Evolutionary conservation across 106 monocot species (phyloP).

Genomic region (Ottelia alismoides): DNA sequence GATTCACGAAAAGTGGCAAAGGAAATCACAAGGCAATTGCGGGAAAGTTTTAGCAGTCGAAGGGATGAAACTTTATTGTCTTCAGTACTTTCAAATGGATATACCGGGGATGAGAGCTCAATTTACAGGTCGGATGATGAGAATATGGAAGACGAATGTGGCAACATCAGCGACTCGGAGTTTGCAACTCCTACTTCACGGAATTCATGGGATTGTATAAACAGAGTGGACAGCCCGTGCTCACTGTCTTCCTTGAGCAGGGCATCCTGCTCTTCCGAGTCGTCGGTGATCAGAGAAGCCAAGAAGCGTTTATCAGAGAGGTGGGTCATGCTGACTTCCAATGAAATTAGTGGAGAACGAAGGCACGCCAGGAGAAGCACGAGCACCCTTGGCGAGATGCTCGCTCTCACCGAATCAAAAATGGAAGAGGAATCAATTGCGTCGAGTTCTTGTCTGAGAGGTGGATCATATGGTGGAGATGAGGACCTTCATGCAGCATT

Average conservation of each 20-base stretch:
- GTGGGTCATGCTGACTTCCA: constrained; percentile 31
- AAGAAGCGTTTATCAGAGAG: constrained; percentile 62
- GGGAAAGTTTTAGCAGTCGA: constrained; percentile 18
- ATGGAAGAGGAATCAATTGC: too few relatives aligned
- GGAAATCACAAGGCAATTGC: constrained; percentile 37
- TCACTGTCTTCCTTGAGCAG: constrained; percentile 19
- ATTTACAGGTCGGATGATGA: constrained; percentile 24
- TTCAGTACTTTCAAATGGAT: constrained; percentile 55
- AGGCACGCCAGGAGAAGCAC: constrained; percentile 26
- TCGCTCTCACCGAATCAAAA: constrained; percentile 33
- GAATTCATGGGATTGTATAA: constrained; percentile 26
- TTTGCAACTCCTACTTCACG: constrained; percentile 22
- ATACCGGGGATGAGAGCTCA: constrained; percentile 71
- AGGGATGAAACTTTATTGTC: constrained; percentile 22
- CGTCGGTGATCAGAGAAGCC: constrained; percentile 49
- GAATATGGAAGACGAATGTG: constrained; percentile 22
- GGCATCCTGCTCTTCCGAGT: constrained; percentile 24
- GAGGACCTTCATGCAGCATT: too few relatives aligned
- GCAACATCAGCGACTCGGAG: constrained; percentile 22
- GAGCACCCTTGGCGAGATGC: constrained; percentile 84
- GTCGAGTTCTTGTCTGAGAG: too few relatives aligned
- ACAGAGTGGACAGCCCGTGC: constrained; percentile 22
- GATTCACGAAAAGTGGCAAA: constrained; percentile 33
- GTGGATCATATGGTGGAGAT: too few relatives aligned
- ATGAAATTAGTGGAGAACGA: constrained; percentile 24